Percentiles rank a stretch among this genome's conserved stretches.
Evolutionary conservation across 768 basidiomycete species (phyloP).

Genomic region (Mrakia hoshinonis): DNA sequence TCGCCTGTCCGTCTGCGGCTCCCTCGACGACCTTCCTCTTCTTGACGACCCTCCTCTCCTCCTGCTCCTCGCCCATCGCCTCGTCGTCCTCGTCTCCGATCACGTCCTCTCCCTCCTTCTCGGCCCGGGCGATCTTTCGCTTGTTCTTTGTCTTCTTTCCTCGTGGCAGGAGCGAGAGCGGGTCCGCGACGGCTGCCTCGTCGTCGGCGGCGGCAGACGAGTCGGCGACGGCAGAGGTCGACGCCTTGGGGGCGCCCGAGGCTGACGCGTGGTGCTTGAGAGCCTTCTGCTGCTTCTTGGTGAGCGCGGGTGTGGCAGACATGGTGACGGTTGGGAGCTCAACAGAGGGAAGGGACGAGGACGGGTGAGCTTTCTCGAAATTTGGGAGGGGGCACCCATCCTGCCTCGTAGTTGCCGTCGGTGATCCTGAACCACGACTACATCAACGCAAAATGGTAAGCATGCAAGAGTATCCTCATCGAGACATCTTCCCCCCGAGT

Average conservation of each 20-base stretch:
- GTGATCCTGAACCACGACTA: background rate
- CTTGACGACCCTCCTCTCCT: conserved; percentile 21
- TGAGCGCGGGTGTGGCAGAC: background rate
- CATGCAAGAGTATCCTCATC: too few relatives aligned
- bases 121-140: conserved; percentile 6
- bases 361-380: background rate
- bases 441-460: background rate
- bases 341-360: background rate
- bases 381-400: background rate
- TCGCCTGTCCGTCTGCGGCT: background rate
- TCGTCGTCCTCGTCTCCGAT: conserved; percentile 26
- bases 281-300: conserved; percentile 30
- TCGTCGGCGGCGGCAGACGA: background rate
- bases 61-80: conserved; percentile 17
- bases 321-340: background rate
- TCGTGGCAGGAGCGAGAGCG: conserved; percentile 7
- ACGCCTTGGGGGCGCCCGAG: background rate
- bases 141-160: conserved; percentile 26
- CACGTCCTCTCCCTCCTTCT: conserved; percentile 9
- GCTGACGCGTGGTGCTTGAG: conserved; percentile 12
- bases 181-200: background rate
- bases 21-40: background rate
- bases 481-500: too few relatives aligned
- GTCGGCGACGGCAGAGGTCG: background rate
- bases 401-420: background rate